These are phyloP conservation scores for Leavenworthia alabamica DNA, from an alignment of 345 rosid species.

Conservation along the genomic window DNA sequence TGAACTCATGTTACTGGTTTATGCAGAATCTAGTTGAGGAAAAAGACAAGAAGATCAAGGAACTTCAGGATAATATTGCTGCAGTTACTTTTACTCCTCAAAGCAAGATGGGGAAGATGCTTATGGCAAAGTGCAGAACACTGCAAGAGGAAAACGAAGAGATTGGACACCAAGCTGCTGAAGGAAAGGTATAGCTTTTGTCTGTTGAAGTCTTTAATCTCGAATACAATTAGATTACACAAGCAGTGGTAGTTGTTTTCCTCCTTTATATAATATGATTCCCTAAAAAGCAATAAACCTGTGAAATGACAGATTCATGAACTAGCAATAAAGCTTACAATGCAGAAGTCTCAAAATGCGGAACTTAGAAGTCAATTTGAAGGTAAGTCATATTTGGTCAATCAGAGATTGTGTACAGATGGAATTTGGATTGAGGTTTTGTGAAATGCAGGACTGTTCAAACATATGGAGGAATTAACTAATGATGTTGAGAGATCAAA, in stretches of 20 bases:
- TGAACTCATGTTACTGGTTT: neutral
- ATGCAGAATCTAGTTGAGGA: conserved; percentile 83
- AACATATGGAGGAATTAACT: conserved; percentile 68
- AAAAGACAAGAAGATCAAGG: conserved; percentile 93
- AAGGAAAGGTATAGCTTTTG: conserved; percentile 72
- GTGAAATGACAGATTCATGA: conserved; percentile 66
- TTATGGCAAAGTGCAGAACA: conserved; percentile 94
- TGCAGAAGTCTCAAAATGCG: conserved; percentile 76
- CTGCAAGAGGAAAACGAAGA: conserved; percentile 96
- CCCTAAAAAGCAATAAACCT: neutral
- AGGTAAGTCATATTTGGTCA: conserved; percentile 41
- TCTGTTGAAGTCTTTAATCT: neutral
- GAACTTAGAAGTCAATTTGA: conserved; percentile 85
- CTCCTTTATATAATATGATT: neutral
- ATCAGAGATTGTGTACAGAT: neutral
- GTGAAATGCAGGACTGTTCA: conserved; percentile 48
- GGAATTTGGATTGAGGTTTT: conserved; percentile 10
- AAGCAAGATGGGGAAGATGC: conserved; percentile 94
- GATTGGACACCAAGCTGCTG: conserved; percentile 90
- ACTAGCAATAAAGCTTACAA: conserved; percentile 69
- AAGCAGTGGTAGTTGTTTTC: neutral
- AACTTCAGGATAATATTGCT: conserved; percentile 81
- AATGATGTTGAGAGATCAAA: conserved; percentile 82
- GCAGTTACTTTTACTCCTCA: conserved; percentile 84
- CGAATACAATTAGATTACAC: neutral